Percentiles rank a stretch among this genome's conserved stretches.
Evolutionary conservation across 345 rosid genomes (phyloP).

Genomic region (Iberis pinnata): DNA sequence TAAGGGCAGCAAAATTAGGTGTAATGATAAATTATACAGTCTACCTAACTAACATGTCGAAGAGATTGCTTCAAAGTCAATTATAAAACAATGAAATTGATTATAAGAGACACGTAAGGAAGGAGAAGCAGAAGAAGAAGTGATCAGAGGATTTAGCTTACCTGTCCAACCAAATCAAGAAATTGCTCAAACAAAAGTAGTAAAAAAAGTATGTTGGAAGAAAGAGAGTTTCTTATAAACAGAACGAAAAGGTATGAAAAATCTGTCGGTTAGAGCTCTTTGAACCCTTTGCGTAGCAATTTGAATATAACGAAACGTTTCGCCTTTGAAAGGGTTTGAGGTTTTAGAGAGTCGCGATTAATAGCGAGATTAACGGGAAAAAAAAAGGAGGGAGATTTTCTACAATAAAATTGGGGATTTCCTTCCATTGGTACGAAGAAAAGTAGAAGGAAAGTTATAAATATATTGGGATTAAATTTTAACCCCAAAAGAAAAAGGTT

Average conservation of each 20-base stretch:
- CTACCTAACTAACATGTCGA: slow-evolving; percentile 7
- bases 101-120: not conserved
- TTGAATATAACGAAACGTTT: not conserved
- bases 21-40: not conserved
- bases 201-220: no score
- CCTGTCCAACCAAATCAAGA: not conserved
- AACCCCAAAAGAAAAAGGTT: no score
- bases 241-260: not conserved
- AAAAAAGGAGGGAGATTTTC: not conserved
- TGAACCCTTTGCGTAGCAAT: not conserved
- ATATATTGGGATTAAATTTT: no score
- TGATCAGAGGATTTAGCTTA: slow-evolving; percentile 9
- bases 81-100: not conserved
- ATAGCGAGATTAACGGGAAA: not conserved
- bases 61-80: slow-evolving; percentile 20
- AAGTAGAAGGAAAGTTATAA: not conserved
- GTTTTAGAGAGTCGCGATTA: slow-evolving; percentile 6
- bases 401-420: not conserved
- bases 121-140: not conserved
- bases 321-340: not conserved
- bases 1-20: no score
- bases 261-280: slow-evolving; percentile 12
- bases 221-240: not conserved
- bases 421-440: slow-evolving; percentile 4
- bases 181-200: not conserved